Percentiles rank a stretch among this genome's conserved stretches.
These are phyloP conservation scores for Yamadazyma conglobata DNA, from an alignment of 1,139 yeast species.

Conservation along the genomic window DNA sequence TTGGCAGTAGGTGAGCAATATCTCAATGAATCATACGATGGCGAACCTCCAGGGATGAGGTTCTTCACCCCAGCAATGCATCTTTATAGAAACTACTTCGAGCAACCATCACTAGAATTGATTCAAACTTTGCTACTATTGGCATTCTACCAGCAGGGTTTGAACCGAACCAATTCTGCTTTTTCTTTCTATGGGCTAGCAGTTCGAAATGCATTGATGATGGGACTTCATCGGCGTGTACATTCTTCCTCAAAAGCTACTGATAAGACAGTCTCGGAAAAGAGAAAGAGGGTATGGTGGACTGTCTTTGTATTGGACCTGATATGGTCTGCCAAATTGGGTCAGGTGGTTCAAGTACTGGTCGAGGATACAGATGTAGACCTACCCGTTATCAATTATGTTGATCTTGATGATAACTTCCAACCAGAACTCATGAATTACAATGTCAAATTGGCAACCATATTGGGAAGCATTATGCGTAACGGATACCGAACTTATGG, in stretches of 20 bases:
- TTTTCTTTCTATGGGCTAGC: slow-evolving; percentile 14
- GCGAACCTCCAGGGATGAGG: slow-evolving; percentile 15
- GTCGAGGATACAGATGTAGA: slow-evolving; percentile 11
- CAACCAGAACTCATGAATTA: slow-evolving; percentile 7
- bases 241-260: slow-evolving; percentile 2
- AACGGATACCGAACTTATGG: slow-evolving; percentile 8
- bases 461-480: slow-evolving; percentile 10
- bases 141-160: slow-evolving; percentile 14
- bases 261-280: slow-evolving; percentile 11
- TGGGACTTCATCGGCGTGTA: slow-evolving; percentile 12
- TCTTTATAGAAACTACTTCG: slow-evolving; percentile 10
- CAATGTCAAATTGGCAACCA: slow-evolving; percentile 9
- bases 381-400: slow-evolving; percentile 8
- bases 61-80: slow-evolving; percentile 13
- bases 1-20: slow-evolving; percentile 15
- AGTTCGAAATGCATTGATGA: slow-evolving; percentile 9
- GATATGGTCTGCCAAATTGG: slow-evolving; percentile 13
- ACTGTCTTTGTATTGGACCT: slow-evolving; percentile 12
- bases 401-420: slow-evolving; percentile 8
- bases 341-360: slow-evolving; percentile 12
- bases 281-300: slow-evolving; percentile 15
- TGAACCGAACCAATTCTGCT: slow-evolving; percentile 12
- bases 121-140: slow-evolving; percentile 11
- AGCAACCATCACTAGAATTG: slow-evolving; percentile 10
- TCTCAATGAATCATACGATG: slow-evolving; percentile 13